These are phyloP conservation scores for Irpex sp. DNA, from an alignment of 1,284 basidiomycete genomes.

Conservation along the genomic window DNA sequence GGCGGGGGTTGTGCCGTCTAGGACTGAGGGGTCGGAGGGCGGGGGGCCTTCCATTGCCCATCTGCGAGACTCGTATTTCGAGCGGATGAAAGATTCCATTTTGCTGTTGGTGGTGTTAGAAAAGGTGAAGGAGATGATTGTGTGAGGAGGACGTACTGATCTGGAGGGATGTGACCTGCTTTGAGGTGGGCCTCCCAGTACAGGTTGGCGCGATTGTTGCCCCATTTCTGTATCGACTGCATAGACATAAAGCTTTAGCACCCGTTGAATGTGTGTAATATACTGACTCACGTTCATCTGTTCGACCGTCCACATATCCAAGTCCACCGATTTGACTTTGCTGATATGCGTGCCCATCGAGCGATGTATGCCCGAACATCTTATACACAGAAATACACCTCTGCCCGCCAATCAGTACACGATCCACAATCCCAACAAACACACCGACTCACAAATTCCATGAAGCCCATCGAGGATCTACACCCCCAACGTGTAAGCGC, in stretches of 20 bases:
- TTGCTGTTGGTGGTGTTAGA: conserved; percentile 53
- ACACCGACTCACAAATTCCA: conserved; percentile 80
- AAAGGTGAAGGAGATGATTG: conserved; percentile 1
- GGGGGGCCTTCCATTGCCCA: conserved; percentile 91
- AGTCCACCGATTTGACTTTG: conserved; percentile 95
- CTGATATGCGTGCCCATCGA: conserved; percentile 98
- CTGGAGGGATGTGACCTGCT: conserved; percentile 88
- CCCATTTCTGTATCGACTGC: conserved; percentile 90
- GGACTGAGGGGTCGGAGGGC: conserved; percentile 77
- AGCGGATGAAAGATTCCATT: conserved; percentile 97
- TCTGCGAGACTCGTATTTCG: conserved; percentile 91
- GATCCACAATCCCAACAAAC: not conserved
- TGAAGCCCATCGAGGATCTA: conserved; percentile 97
- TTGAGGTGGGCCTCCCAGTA: conserved; percentile 99
- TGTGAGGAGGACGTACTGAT: conserved; percentile 66
- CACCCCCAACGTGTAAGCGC: not conserved
- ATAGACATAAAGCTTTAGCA: not conserved
- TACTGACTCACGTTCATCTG: conserved; percentile 81
- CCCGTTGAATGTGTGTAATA: not conserved
- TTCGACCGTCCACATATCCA: conserved; percentile 97
- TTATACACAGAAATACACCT: conserved; percentile 92
- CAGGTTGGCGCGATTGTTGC: conserved; percentile 86
- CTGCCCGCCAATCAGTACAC: conserved; percentile 36
- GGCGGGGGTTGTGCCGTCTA: conserved; percentile 51
- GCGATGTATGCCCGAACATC: conserved; percentile 98